Evolutionary conservation across 1,284 basidiomycete genomes (phyloP).

Genomic region (Porodaedalea pini): DNA sequence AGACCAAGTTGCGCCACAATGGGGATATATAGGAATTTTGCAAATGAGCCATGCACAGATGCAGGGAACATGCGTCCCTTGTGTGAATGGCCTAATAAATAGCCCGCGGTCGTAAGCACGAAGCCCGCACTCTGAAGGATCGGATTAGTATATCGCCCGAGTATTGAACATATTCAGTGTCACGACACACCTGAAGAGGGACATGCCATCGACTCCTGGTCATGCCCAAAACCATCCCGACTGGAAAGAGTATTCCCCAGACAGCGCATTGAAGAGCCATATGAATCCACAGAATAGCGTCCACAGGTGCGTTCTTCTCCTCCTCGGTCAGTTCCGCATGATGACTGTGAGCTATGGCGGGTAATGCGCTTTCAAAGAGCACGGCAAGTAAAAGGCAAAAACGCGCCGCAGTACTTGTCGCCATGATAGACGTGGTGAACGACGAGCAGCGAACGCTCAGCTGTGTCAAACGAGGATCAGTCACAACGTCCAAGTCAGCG

Average conservation of each 20-base stretch:
- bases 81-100: slow-evolving; percentile 79
- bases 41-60: slow-evolving; percentile 69
- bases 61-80: slow-evolving; percentile 69
- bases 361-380: not conserved
- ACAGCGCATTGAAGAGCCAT: slow-evolving; percentile 71
- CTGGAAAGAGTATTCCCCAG: slow-evolving; percentile 82
- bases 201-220: slow-evolving; percentile 82
- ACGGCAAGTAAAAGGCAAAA: not conserved
- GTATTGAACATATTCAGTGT: slow-evolving; percentile 2
- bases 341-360: slow-evolving; percentile 52
- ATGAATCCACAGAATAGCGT: slow-evolving; percentile 77
- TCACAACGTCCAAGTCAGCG: not conserved
- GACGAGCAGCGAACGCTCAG: not conserved
- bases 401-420: not conserved
- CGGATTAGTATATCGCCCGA: not conserved
- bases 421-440: slow-evolving; percentile 1
- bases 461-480: not conserved
- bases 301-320: slow-evolving; percentile 63
- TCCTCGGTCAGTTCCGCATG: slow-evolving; percentile 61
- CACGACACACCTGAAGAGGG: slow-evolving; percentile 63
- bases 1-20: slow-evolving; percentile 66
- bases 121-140: slow-evolving; percentile 58
- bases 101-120: slow-evolving; percentile 66
- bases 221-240: slow-evolving; percentile 85
- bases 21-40: slow-evolving; percentile 65